Conservation (phyloP, 306 rosid species). For the Heteromeles arbutifolia region DNA sequence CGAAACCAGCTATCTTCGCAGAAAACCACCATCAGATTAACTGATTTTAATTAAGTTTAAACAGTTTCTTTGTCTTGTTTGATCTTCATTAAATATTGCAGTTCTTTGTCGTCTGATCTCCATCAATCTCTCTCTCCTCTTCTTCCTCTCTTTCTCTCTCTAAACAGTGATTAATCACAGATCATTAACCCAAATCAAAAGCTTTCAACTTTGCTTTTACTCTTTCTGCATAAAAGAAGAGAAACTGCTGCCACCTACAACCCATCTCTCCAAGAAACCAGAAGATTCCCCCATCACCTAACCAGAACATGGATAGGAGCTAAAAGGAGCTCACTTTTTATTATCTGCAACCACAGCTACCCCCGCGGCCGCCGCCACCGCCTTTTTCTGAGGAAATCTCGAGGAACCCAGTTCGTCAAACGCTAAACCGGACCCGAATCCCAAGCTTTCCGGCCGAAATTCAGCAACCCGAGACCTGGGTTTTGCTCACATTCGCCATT, state of each 20-base stretch:
- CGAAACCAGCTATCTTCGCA: constrained; percentile 8
- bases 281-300: constrained; percentile 46
- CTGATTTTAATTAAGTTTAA: neutral
- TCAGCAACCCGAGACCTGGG: constrained; percentile 21
- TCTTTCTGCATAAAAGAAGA: constrained; percentile 20
- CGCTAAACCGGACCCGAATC: constrained; percentile 25
- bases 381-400: neutral
- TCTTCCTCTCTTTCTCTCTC: neutral
- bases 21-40: constrained; percentile 15
- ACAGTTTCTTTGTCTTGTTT: neutral
- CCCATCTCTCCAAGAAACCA: constrained; percentile 62
- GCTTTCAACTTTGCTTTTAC: constrained; percentile 9
- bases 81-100: neutral
- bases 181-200: neutral
- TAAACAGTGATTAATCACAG: constrained; percentile 7
- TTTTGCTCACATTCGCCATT: constrained; percentile 13
- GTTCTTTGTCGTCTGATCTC: neutral
- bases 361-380: neutral
- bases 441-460: neutral
- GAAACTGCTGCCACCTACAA: constrained; percentile 6
- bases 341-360: constrained; percentile 18
- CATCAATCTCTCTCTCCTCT: neutral
- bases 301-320: constrained; percentile 11
- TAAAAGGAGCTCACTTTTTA: constrained; percentile 18
- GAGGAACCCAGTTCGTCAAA: constrained; percentile 11